A percentile compares a stretch with the other conserved stretches of the same genome.
phyloP scores from a whole-genome alignment of 2,329 filamentous ascomycete species.

The Microcera coccophila region DNA sequence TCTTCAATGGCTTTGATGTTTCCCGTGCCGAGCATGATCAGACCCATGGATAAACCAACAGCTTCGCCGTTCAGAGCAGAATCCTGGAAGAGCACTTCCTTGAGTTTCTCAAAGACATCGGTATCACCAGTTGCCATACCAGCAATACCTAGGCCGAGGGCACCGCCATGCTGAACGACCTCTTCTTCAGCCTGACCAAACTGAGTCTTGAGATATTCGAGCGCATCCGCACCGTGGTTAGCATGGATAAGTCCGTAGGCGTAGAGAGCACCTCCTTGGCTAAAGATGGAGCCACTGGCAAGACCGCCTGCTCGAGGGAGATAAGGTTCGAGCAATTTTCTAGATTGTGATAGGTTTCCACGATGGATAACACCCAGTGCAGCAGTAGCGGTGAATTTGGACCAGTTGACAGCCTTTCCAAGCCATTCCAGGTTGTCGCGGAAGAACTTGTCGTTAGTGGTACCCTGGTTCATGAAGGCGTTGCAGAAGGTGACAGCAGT shows the following conservation, averaged over 20 bases:
- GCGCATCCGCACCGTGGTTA: slow-evolving; percentile 89
- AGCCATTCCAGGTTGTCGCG: slow-evolving; percentile 96
- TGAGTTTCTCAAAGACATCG: slow-evolving; percentile 86
- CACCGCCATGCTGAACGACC: slow-evolving; percentile 94
- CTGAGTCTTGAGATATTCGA: slow-evolving; percentile 72
- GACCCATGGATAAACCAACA: slow-evolving; percentile 90
- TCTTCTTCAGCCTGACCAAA: slow-evolving; percentile 78
- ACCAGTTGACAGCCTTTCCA: slow-evolving; percentile 98
- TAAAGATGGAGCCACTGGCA: slow-evolving; percentile 82
- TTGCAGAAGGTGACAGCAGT: slow-evolving; percentile 96
- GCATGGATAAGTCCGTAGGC: slow-evolving; percentile 95
- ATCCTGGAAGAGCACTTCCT: slow-evolving; percentile 83
- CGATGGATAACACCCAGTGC: slow-evolving; percentile 95
- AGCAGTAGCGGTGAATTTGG: slow-evolving; percentile 96
- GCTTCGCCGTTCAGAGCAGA: slow-evolving; percentile 96
- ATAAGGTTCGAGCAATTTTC: slow-evolving; percentile 91
- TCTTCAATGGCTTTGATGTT: slow-evolving; percentile 90
- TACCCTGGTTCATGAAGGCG: slow-evolving; percentile 98
- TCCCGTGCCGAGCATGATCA: slow-evolving; percentile 98
- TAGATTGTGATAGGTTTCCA: slow-evolving; percentile 87
- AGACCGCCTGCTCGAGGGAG: slow-evolving; percentile 74
- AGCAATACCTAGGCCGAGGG: slow-evolving; percentile 89
- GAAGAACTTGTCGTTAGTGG: slow-evolving; percentile 98
- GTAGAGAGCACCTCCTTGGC: slow-evolving; percentile 92
- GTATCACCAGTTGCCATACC: slow-evolving; percentile 95